Evolutionary conservation across 2,329 filamentous ascomycete species (phyloP).

Genomic region (Chalaropsis thielavioides): DNA sequence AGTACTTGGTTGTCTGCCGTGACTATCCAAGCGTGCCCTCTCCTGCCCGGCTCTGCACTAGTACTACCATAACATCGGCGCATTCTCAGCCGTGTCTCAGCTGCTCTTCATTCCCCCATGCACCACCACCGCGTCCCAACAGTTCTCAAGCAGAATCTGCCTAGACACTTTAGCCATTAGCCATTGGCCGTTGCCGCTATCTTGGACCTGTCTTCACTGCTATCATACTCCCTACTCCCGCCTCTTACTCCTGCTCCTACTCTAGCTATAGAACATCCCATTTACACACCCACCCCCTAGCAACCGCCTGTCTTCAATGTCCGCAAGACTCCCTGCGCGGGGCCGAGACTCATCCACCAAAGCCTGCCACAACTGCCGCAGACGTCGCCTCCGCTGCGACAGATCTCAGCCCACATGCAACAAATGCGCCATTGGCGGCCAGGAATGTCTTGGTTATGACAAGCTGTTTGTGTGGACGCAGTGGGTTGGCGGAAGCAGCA

Average conservation of each 20-base stretch:
- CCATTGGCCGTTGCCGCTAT: neutral
- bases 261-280: neutral
- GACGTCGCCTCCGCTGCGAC: constrained; percentile 46
- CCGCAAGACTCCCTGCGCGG: constrained; percentile 4
- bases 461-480: constrained; percentile 46
- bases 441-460: constrained; percentile 48
- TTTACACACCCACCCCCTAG: neutral
- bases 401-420: constrained; percentile 43
- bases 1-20: neutral
- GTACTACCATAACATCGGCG: neutral
- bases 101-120: neutral
- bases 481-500: constrained; percentile 12
- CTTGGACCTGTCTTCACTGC: neutral
- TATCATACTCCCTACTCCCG: neutral
- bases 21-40: neutral
- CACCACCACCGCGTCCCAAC: neutral
- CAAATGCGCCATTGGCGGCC: constrained; percentile 41
- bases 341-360: constrained; percentile 22
- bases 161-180: neutral
- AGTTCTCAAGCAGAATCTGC: neutral
- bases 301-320: neutral
- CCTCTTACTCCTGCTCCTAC: neutral
- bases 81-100: neutral
- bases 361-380: constrained; percentile 48
- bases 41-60: neutral